A percentile compares a stretch with the other conserved stretches of the same genome.
phyloP scores from a whole-genome alignment of 371 early-diverging fungal species.

The Mucor saturninus region DNA sequence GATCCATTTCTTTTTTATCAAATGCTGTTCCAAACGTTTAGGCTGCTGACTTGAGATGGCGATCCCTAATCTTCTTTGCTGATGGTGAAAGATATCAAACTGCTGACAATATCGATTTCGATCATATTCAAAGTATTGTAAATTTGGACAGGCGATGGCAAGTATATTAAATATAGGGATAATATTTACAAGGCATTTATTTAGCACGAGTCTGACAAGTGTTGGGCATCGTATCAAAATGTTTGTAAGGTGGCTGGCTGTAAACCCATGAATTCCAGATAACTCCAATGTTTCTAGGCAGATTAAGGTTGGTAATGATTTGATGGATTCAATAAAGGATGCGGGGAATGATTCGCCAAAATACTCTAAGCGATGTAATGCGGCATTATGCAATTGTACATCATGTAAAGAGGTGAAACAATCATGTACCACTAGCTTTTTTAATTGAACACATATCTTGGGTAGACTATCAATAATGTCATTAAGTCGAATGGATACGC shows the following conservation, averaged over 20 bases:
- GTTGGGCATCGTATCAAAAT: slow-evolving; percentile 26
- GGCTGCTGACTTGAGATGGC: background rate
- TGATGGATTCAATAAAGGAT: background rate
- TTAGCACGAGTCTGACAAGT: slow-evolving; percentile 14
- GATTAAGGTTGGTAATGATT: background rate
- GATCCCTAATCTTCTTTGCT: background rate
- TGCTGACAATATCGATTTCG: slow-evolving; percentile 14
- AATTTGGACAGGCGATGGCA: background rate
- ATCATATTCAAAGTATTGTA: slow-evolving; percentile 20
- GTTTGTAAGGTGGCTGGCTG: slow-evolving; percentile 13
- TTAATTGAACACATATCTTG: slow-evolving; percentile 22
- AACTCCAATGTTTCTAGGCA: slow-evolving; percentile 14
- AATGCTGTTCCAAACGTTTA: background rate
- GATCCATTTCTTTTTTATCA: background rate
- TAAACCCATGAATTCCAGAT: slow-evolving; percentile 32
- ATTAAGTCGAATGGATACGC: slow-evolving; percentile 29
- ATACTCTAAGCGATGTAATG: slow-evolving; percentile 16
- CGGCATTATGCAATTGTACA: background rate
- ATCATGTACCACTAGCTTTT: slow-evolving; percentile 23
- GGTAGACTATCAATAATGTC: slow-evolving; percentile 30
- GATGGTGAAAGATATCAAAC: background rate
- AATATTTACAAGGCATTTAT: slow-evolving; percentile 28
- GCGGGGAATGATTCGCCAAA: slow-evolving; percentile 18
- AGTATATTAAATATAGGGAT: slow-evolving; percentile 27
- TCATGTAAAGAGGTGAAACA: slow-evolving; percentile 31